Base-by-base conservation (phyloP, 164 flowering plant species). In the Buxus sempervirens region DNA sequence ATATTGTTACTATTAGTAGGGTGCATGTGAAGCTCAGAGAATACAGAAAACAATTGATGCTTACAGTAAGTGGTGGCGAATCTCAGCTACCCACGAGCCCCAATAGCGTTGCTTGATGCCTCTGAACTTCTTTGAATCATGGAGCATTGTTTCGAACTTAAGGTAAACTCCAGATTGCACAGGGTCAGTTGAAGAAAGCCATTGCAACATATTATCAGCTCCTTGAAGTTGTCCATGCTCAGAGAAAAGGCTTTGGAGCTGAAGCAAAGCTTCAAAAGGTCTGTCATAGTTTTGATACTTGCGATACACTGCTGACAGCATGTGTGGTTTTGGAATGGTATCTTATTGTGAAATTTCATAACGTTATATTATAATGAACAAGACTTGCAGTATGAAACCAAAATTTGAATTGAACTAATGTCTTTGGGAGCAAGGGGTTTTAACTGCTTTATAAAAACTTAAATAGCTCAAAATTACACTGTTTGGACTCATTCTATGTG, bases 161-260 rank as follows among this genome's bases (percentile, higher is more conserved):
- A 81, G 98, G 93, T 51, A 95, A 87, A 73, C 83, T 95, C 28
- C 91, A 88, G 79, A 82, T 85, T 70, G 90, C 86, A 23, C 96
- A 92, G 74, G 88, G 86, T 55, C 82, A 75, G 48, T 67, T 82
- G 14, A 87, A 75, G 72, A 80, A 82, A 71, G 91, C 93, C 2
- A 69, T 90, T 57, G 84, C 88, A 70, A 92, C 96, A 15, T 95
- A 87, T 73, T 86, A 87, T 70, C 82, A 76, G 76, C 91, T 92
- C 78, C 93, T 95, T 73, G 96, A 89, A 41, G 67, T 88, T 77
- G 85, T 90, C 73, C 97, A 89, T 77, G 88, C 88, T 70, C 87
- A 70, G 69, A 79, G 55, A 22, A 92, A 87, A 78, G 84, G 81
- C 70, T 75, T 72, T n/a, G 75, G 82, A 41, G 62, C 61, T 70